Conservation (phyloP, 352 stramenopile genomes). For the Globisporangium echinulatum region DNA sequence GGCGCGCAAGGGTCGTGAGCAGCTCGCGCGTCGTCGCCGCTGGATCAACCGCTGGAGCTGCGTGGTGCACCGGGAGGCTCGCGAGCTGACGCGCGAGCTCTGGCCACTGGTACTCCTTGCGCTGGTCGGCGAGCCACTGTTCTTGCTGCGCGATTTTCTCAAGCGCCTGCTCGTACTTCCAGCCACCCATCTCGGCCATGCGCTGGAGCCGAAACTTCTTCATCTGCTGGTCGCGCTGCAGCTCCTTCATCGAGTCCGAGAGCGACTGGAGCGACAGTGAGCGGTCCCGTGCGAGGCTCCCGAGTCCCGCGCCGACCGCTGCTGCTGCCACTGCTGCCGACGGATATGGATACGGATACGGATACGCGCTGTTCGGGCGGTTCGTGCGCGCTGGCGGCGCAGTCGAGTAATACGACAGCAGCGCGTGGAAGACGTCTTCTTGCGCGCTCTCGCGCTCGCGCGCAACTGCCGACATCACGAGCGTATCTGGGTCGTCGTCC, state of each 20-base stretch:
- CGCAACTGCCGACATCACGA: conserved; percentile 75
- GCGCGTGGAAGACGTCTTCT: conserved; percentile 68
- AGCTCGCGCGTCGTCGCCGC: conserved; percentile 14
- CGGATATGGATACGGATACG: background rate
- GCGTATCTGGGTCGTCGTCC: conserved; percentile 77
- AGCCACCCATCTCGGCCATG: conserved; percentile 66
- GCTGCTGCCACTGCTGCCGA: background rate
- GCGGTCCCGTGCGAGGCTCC: conserved; percentile 7
- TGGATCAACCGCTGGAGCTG: conserved; percentile 3
- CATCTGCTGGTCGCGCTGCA: conserved; percentile 81
- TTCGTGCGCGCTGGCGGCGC: conserved; percentile 10
- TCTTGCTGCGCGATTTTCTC: conserved; percentile 45
- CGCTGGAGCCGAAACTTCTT: conserved; percentile 67
- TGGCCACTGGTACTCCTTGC: conserved; percentile 51
- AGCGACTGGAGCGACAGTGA: conserved; percentile 38
- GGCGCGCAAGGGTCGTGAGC: conserved; percentile 21
- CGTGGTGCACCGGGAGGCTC: conserved; percentile 14
- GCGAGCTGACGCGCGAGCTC: conserved; percentile 45
- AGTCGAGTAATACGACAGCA: conserved; percentile 53
- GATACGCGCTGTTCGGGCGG: conserved; percentile 10
- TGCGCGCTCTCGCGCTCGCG: conserved; percentile 64
- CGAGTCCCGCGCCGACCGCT: background rate
- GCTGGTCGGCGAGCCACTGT: conserved; percentile 52
- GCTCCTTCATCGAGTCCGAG: conserved; percentile 63
- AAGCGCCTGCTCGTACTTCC: conserved; percentile 61